Percentiles rank a stretch among this genome's conserved stretches.
phyloP scores from a whole-genome alignment of 148 eudicot species.

The Vaccinium macrocarpon region DNA sequence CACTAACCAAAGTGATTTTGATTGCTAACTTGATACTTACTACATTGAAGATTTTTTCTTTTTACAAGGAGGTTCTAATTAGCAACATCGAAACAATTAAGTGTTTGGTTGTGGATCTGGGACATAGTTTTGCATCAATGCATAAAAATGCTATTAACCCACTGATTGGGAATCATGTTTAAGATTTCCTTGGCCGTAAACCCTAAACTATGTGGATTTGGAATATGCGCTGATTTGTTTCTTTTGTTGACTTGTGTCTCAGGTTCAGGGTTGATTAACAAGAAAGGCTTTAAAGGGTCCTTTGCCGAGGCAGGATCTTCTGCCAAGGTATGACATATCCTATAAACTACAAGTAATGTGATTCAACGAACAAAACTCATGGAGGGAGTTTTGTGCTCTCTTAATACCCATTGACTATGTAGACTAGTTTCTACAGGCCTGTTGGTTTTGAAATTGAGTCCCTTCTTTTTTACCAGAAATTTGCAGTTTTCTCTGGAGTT shows the following conservation, averaged over 20 bases:
- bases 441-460: not conserved
- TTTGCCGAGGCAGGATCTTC: constrained; percentile 74
- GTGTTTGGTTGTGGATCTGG: not conserved
- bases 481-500: constrained; percentile 85
- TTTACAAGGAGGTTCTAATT: not conserved
- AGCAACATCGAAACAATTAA: not conserved
- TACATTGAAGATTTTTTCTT: not conserved
- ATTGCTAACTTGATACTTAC: not conserved
- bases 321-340: constrained; percentile 61
- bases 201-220: not conserved
- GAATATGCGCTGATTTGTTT: not conserved
- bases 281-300: constrained; percentile 85
- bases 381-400: not conserved
- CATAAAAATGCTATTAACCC: not conserved
- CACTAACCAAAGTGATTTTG: not conserved
- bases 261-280: constrained; percentile 82
- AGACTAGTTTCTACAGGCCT: not conserved
- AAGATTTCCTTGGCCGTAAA: not conserved
- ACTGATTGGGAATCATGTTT: not conserved
- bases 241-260: constrained; percentile 12
- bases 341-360: constrained; percentile 2
- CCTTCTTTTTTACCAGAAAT: constrained; percentile 49
- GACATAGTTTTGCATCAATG: not conserved
- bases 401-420: not conserved
- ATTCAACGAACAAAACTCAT: not conserved